Conservation (phyloP, 2,329 filamentous ascomycete genomes). For the Drechslerella coelobrocha region DNA sequence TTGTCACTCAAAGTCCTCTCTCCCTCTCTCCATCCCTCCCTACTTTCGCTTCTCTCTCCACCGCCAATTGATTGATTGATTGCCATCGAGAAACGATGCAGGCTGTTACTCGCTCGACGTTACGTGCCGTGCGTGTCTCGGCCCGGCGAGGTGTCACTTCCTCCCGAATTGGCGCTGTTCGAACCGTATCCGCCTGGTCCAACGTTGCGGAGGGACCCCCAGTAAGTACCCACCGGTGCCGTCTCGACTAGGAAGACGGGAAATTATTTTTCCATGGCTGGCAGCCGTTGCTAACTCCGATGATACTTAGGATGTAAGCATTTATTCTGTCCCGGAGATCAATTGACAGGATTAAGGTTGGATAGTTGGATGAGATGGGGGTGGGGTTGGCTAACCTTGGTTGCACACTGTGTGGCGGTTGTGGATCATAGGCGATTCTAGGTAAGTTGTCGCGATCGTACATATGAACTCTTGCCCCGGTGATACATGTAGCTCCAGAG, state of each 20-base stretch:
- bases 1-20: too few relatives aligned
- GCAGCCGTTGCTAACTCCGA: conserved; percentile 40
- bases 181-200: conserved; percentile 83
- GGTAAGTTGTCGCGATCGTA: conserved; percentile 56
- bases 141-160: conserved; percentile 33
- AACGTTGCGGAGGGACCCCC: conserved; percentile 92
- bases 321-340: conserved; percentile 17
- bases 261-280: conserved; percentile 24
- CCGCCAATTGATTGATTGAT: conserved; percentile 22
- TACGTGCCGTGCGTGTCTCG: conserved; percentile 39
- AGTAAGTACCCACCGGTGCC: conserved; percentile 65
- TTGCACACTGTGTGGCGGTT: conserved; percentile 30
- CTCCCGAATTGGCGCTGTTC: conserved; percentile 58
- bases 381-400: conserved; percentile 17
- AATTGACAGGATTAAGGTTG: conserved; percentile 16
- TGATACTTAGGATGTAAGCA: conserved; percentile 59
- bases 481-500: background rate
- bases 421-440: conserved; percentile 60
- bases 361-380: background rate
- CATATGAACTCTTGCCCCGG: background rate
- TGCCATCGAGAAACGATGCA: conserved; percentile 36
- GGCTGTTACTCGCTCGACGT: conserved; percentile 37
- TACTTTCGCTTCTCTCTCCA: conserved; percentile 7
- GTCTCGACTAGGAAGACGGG: conserved; percentile 2
- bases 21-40: conserved; percentile 16